Base-by-base conservation (phyloP, 2,329 filamentous ascomycete species). In the Fusarium lyarnte region DNA sequence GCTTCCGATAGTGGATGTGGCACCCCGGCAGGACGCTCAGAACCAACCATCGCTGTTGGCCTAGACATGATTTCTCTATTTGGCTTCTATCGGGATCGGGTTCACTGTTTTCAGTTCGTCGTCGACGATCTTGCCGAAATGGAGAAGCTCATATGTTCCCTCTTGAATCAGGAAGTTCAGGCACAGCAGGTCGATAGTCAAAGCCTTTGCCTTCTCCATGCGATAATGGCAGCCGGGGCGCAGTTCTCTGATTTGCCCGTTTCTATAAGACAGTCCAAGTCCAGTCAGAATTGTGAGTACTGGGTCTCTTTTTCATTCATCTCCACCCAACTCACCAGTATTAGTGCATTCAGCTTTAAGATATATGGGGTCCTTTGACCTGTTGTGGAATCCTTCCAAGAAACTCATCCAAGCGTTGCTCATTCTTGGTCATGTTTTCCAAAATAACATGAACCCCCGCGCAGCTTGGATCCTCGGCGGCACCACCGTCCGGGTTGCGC, bases 381-480 rank as follows among this genome's bases (percentile, higher is more conserved):
- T 59, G 12, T 25, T 75, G 14, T 61, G 60, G 38, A 69, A 62
- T n/a, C 73, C 68, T 8, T 72, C 60, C 7, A 66, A 72, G 29
- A 66, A 38, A 14, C 27, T 67, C 0, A 53, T 75, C 5, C 68
- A 75, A 41, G 69, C 70, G 10, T 46, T 75, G 1, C 61, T 75
- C n/a, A 42, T 75, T 9, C 73, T 75, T 29, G 72, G 70, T 6
- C 52, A 63, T 35, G 64, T 73, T 7, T 43, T 75, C 6, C 73
- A 75, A 35, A 75, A 75, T 16, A 51, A 70, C 21, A 75, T 73
- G 62, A 74, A 64, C 7, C 72, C 73, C 6, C 65, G 64, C 31
- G 73, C 70, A 33, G 73, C 73, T 5, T 75, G 68, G 73, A 58
- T 75, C 11, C 25, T 75, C 0, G 67, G 73, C 2, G 70, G 73